These are phyloP conservation scores for Plasmodiophora brassicae DNA, from an alignment of 208 protist species.

Conservation along the genomic window DNA sequence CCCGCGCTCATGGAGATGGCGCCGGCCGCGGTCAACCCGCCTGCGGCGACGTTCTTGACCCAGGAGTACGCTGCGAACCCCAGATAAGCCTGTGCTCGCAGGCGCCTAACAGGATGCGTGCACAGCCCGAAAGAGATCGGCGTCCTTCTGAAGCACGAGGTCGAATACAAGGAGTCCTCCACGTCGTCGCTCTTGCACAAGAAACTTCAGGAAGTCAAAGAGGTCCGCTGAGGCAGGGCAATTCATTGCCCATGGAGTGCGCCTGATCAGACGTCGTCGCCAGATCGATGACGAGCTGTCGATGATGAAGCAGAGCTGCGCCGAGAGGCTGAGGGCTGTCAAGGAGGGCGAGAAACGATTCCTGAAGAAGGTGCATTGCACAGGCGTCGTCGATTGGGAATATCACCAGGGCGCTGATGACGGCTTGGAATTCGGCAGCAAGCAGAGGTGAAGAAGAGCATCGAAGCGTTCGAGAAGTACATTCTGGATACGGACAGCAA, in stretches of 20 bases:
- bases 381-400: too few relatives aligned
- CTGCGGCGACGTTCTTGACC: constrained; percentile 23
- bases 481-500: constrained; percentile 2
- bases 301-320: constrained; percentile 7
- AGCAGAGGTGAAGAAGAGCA: constrained; percentile 18
- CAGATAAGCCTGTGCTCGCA: neutral
- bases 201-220: constrained; percentile 30
- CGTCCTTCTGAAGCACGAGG: neutral
- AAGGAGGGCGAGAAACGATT: constrained; percentile 18
- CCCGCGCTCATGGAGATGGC: too few relatives aligned
- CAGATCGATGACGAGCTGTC: constrained; percentile 18
- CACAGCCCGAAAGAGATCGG: constrained; percentile 11
- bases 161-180: constrained; percentile 5
- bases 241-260: neutral
- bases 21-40: too few relatives aligned
- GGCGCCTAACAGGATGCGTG: neutral
- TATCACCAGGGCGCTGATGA: neutral
- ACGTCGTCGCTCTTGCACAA: constrained; percentile 7
- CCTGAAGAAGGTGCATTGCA: neutral
- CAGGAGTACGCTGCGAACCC: constrained; percentile 5
- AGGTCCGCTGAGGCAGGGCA: neutral
- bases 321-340: neutral
- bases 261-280: too few relatives aligned
- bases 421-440: neutral
- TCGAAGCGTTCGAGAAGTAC: constrained; percentile 28